Evolutionary conservation across 163 green algal genomes (phyloP), one percentile per base, ranked within the genome.

Genomic region (Smithsoniella earleae): DNA sequence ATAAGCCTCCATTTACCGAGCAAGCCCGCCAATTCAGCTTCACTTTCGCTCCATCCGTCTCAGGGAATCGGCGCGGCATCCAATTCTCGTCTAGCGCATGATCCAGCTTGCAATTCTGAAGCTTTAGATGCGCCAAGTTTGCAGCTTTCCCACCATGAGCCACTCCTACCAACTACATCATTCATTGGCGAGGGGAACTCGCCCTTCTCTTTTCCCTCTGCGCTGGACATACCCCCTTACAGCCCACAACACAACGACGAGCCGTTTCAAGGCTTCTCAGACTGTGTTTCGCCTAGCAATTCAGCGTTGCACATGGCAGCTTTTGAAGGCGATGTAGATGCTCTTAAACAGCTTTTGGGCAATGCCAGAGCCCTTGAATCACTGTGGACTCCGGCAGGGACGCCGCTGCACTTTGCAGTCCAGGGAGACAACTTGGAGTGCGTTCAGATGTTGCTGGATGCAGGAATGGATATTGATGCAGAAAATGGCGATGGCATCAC

Each of bases 401-500:
- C 58, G 3, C 58, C 58, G 8, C 58, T 69, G 6, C 58, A 69
- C 34, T 36, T 34, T 40, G 58, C 58, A 38, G 58, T 69, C 5
- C 58, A 69, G 27, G 58, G 58, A 13, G 58, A 16, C 25, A 69
- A 33, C 25, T 38, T 18, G 5, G 58, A 43, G 8, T 1, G 16
- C 25, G 58, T 40, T 8, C 38, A 33, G 25, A 36, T 38, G 0
- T 13, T 69, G 18, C 58, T 69, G 58, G 27, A 43, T 38, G 58
- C 58, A 30, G 58, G 58, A 30, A 16, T 34, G 28, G 58, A 30
- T 45, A 69, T 69, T 16, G 58, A 69, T 13, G 31, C 27, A n/a
- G 58, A 43, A 18, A 69, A 69, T 69, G 58, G 58, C 3, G 58
- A 69, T 31, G 58, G 58, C 58, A 69, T 69, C 58, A 69, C 58